Conservation (phyloP, 2,329 filamentous ascomycete species). For the Macroventuria anomochaeta region DNA sequence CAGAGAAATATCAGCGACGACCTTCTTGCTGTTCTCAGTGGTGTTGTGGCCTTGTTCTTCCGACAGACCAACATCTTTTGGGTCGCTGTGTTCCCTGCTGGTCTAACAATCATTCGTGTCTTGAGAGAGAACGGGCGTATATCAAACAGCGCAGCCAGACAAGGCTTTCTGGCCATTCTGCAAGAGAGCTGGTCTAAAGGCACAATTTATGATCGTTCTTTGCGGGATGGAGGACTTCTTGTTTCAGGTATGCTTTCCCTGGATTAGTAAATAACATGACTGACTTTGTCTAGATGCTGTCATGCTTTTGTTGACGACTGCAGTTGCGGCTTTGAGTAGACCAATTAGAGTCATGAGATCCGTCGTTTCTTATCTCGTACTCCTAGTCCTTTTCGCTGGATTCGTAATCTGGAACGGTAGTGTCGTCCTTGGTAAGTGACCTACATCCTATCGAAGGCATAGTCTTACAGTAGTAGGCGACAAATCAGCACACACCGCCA, state of each 20-base stretch:
- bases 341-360: slow-evolving; percentile 49
- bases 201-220: slow-evolving; percentile 29
- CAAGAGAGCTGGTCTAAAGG: slow-evolving; percentile 33
- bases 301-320: slow-evolving; percentile 64
- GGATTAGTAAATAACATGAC: background rate
- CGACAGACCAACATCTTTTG: slow-evolving; percentile 98
- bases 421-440: slow-evolving; percentile 81
- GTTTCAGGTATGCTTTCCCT: background rate
- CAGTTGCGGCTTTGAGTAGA: slow-evolving; percentile 60
- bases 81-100: slow-evolving; percentile 80
- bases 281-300: slow-evolving; percentile 29
- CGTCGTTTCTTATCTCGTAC: slow-evolving; percentile 61
- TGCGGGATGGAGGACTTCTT: slow-evolving; percentile 32
- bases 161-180: slow-evolving; percentile 11
- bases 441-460: background rate
- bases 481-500: slow-evolving; percentile 91
- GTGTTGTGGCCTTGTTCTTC: slow-evolving; percentile 73
- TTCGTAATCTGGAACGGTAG: slow-evolving; percentile 90
- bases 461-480: slow-evolving; percentile 66
- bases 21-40: slow-evolving; percentile 56
- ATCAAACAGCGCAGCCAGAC: background rate
- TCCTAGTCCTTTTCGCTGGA: slow-evolving; percentile 70
- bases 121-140: slow-evolving; percentile 27
- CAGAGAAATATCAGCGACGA: slow-evolving; percentile 19
- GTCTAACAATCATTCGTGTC: slow-evolving; percentile 45